phyloP scores from a whole-genome alignment of 1,284 basidiomycete species.

The Ustilago trichophora region DNA sequence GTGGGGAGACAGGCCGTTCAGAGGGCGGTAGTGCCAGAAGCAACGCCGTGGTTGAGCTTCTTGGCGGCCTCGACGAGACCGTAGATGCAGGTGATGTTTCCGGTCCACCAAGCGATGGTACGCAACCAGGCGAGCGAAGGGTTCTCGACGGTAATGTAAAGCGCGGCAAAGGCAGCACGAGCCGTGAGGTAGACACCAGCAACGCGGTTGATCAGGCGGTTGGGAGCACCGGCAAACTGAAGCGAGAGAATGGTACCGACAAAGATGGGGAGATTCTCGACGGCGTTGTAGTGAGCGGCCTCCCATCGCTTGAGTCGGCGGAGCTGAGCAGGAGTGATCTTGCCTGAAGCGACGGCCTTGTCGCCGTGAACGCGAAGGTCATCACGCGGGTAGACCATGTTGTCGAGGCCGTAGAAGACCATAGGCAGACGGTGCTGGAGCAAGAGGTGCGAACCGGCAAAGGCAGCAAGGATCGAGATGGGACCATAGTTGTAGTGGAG shows the following conservation, averaged over 20 bases:
- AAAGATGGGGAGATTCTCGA: constrained; percentile 44
- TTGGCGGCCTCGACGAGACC: constrained; percentile 42
- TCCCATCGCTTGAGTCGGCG: constrained; percentile 46
- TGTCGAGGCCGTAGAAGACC: constrained; percentile 45
- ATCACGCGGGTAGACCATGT: constrained; percentile 43
- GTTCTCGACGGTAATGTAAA: constrained; percentile 33
- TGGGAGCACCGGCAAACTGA: constrained; percentile 37
- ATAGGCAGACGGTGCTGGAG: constrained; percentile 46
- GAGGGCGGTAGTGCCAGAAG: constrained; percentile 25
- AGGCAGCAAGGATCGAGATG: constrained; percentile 46
- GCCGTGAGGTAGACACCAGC: constrained; percentile 33
- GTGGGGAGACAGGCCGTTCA: too few relatives aligned
- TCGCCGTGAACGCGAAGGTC: constrained; percentile 36
- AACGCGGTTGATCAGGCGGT: constrained; percentile 43
- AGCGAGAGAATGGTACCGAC: constrained; percentile 45
- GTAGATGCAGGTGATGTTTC: constrained; percentile 44
- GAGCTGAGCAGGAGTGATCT: constrained; percentile 35
- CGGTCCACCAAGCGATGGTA: constrained; percentile 42
- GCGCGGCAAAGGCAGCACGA: constrained; percentile 29
- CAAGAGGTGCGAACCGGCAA: constrained; percentile 44
- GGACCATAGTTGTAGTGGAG: constrained; percentile 42
- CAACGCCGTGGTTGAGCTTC: constrained; percentile 36
- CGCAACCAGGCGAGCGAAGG: constrained; percentile 14
- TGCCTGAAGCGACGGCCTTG: constrained; percentile 40
- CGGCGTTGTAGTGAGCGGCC: constrained; percentile 49